phyloP scores from a whole-genome alignment of 2,329 filamentous ascomycete genomes.

The Diaporthe aspalathi region DNA sequence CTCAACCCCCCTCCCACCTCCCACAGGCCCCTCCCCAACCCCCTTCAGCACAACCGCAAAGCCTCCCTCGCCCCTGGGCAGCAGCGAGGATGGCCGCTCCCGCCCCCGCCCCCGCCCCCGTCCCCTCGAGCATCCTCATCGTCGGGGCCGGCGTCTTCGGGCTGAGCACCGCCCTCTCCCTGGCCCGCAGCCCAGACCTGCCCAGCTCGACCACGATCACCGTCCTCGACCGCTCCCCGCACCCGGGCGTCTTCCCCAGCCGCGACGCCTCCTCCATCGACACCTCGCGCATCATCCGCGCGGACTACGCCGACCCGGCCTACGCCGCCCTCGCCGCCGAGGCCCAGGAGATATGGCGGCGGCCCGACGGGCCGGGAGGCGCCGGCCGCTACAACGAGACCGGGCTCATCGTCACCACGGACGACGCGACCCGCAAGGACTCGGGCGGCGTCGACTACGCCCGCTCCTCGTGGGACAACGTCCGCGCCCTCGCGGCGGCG shows the following conservation, averaged over 20 bases:
- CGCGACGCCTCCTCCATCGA: slow-evolving; percentile 71
- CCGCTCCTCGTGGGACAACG: slow-evolving; percentile 70
- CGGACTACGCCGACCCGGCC: slow-evolving; percentile 83
- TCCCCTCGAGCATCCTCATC: slow-evolving; percentile 69
- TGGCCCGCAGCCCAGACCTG: slow-evolving; percentile 72
- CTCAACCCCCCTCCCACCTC: slow-evolving; percentile 7
- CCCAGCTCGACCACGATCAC: slow-evolving; percentile 63
- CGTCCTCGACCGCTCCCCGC: slow-evolving; percentile 64
- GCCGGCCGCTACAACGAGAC: slow-evolving; percentile 76
- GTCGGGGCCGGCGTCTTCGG: slow-evolving; percentile 76
- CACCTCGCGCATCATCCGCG: slow-evolving; percentile 71
- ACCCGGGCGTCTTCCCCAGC: slow-evolving; percentile 64
- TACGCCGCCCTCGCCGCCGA: slow-evolving; percentile 80
- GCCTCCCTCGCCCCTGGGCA: slow-evolving; percentile 4
- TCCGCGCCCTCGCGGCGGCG: slow-evolving; percentile 60
- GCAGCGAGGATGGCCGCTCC: neutral
- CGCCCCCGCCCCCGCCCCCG: neutral
- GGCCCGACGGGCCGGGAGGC: slow-evolving; percentile 65
- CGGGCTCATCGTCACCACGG: slow-evolving; percentile 74
- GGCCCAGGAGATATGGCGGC: slow-evolving; percentile 78
- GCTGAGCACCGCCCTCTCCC: slow-evolving; percentile 71
- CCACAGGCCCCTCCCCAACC: slow-evolving; percentile 32
- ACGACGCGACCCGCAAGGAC: slow-evolving; percentile 48
- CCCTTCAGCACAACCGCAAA: slow-evolving; percentile 36
- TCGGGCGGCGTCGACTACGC: slow-evolving; percentile 69